Evolutionary conservation across 1,284 basidiomycete genomes (phyloP).

Genomic region (Puccinia novopanici): DNA sequence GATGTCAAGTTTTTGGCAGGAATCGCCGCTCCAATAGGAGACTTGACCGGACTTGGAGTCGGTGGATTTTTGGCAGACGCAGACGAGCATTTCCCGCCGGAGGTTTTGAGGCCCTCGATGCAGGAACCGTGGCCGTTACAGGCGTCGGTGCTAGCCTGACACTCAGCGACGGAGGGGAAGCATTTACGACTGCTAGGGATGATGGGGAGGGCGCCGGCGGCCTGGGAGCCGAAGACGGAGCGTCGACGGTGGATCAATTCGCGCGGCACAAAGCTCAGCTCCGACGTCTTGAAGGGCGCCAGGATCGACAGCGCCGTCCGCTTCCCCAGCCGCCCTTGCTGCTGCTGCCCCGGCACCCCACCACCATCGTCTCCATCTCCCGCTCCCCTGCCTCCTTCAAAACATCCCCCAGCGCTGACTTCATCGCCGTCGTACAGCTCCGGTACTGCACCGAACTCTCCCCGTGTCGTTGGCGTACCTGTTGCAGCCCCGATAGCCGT

Average conservation of each 20-base stretch:
- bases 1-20: conserved; percentile 38
- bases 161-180: background rate
- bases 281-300: conserved; percentile 22
- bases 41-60: conserved; percentile 27
- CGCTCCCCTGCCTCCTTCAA: background rate
- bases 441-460: conserved; percentile 24
- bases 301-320: conserved; percentile 20
- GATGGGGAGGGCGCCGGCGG: conserved; percentile 5
- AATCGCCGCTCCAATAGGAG: conserved; percentile 24
- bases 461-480: conserved; percentile 6
- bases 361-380: conserved; percentile 5
- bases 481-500: background rate
- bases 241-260: conserved; percentile 18
- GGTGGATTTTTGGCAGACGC: conserved; percentile 16
- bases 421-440: background rate
- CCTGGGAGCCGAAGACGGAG: background rate
- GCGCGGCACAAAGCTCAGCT: conserved; percentile 27
- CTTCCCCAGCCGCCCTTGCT: conserved; percentile 20
- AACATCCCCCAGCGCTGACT: background rate
- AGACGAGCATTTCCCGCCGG: conserved; percentile 26
- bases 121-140: conserved; percentile 35
- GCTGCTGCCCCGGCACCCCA: conserved; percentile 10
- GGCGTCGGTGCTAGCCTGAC: background rate
- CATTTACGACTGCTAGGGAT: conserved; percentile 16
- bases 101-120: conserved; percentile 7